These are phyloP conservation scores for Fusarium bulbicola DNA, from an alignment of 2,329 filamentous ascomycete species.

Conservation along the genomic window DNA sequence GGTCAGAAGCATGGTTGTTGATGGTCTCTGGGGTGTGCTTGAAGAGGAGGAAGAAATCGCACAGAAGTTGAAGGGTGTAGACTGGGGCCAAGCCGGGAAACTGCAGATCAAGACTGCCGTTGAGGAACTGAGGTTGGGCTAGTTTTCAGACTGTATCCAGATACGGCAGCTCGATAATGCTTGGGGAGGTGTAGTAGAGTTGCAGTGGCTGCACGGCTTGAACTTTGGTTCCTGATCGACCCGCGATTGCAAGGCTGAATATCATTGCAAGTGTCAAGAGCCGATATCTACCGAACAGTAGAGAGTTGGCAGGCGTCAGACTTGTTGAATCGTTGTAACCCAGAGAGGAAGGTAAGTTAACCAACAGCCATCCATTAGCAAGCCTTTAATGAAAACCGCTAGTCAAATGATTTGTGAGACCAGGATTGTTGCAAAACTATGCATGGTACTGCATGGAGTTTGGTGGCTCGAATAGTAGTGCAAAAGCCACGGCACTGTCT, in stretches of 20 bases:
- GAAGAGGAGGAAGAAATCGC: slow-evolving; percentile 42
- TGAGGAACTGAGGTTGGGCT: slow-evolving; percentile 52
- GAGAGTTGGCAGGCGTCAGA: slow-evolving; percentile 6
- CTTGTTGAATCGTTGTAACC: slow-evolving; percentile 6
- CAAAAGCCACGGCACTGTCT: slow-evolving; percentile 12
- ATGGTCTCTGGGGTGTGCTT: slow-evolving; percentile 65
- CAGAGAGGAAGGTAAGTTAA: slow-evolving; percentile 31
- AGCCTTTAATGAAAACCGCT: background rate
- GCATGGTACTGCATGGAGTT: slow-evolving; percentile 1
- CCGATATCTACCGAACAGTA: slow-evolving; percentile 12
- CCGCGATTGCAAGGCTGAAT: slow-evolving; percentile 1
- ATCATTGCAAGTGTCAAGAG: background rate
- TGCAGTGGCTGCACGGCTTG: slow-evolving; percentile 8
- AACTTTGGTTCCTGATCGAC: slow-evolving; percentile 38
- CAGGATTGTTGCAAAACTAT: background rate
- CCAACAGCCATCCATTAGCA: background rate
- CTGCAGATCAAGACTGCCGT: slow-evolving; percentile 54
- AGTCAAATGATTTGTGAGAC: slow-evolving; percentile 11
- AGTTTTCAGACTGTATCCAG: slow-evolving; percentile 17
- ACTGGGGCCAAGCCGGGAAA: slow-evolving; percentile 67
- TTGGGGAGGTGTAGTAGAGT: slow-evolving; percentile 6
- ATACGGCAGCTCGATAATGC: slow-evolving; percentile 16
- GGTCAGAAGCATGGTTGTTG: slow-evolving; percentile 68
- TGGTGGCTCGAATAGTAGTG: slow-evolving; percentile 1
- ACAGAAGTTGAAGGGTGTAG: slow-evolving; percentile 58